Evolutionary conservation across 257 asterid species (phyloP).

Genomic region (Jaltomata sinuosa): DNA sequence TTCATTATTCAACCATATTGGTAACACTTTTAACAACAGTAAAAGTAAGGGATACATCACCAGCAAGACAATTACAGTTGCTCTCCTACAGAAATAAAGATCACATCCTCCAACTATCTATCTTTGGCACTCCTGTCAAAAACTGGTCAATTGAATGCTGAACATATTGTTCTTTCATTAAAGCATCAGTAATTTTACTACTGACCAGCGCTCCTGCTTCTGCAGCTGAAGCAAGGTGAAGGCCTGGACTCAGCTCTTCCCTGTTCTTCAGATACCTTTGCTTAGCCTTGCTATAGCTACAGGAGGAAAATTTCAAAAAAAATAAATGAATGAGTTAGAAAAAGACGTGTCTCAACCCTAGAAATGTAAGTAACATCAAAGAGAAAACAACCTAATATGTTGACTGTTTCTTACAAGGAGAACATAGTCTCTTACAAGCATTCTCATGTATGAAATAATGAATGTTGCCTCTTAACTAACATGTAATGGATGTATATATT

Average conservation of each 20-base stretch:
- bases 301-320: background rate
- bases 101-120: background rate
- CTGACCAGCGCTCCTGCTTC: conserved; percentile 97
- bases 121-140: background rate
- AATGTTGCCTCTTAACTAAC: background rate
- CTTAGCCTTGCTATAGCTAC: conserved; percentile 83
- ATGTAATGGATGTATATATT: background rate
- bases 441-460: background rate
- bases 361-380: background rate
- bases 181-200: conserved; percentile 14
- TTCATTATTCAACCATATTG: background rate
- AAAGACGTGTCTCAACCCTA: background rate
- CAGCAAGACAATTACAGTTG: background rate
- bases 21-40: background rate
- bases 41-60: background rate
- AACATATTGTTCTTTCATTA: background rate
- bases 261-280: conserved; percentile 65
- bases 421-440: background rate
- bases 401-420: background rate
- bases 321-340: background rate
- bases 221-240: conserved; percentile 96
- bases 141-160: background rate
- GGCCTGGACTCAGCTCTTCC: conserved; percentile 64
- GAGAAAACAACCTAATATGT: background rate
- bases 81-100: background rate